phyloP scores from a whole-genome alignment of 2,329 filamentous ascomycete genomes.

The Nemania diffusa region DNA sequence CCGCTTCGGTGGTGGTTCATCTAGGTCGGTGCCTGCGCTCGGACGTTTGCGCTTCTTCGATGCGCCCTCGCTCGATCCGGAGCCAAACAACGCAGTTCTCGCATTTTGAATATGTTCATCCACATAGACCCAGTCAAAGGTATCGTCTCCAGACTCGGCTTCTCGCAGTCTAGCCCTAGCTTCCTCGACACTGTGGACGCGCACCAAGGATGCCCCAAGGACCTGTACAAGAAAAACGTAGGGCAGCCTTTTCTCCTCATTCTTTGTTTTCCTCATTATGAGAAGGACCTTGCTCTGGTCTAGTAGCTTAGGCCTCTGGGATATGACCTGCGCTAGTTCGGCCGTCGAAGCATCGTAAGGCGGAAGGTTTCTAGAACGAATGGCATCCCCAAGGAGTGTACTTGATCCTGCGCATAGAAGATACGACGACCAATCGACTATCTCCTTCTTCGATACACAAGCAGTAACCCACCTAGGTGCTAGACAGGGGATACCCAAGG shows the following conservation, averaged over 20 bases:
- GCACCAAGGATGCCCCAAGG: slow-evolving; percentile 76
- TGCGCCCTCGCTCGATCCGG: slow-evolving; percentile 50
- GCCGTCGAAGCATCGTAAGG: slow-evolving; percentile 69
- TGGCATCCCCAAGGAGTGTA: slow-evolving; percentile 76
- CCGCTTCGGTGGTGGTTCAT: slow-evolving; percentile 56
- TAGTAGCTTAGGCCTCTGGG: slow-evolving; percentile 70
- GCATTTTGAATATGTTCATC: slow-evolving; percentile 69
- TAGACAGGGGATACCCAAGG: slow-evolving; percentile 87
- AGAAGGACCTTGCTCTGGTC: slow-evolving; percentile 74
- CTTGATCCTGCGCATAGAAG: slow-evolving; percentile 88
- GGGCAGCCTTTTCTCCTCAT: slow-evolving; percentile 71
- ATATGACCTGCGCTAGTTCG: slow-evolving; percentile 66
- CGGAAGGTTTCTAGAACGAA: slow-evolving; percentile 76
- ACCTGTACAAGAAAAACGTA: slow-evolving; percentile 85
- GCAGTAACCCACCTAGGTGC: slow-evolving; percentile 82
- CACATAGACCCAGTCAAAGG: slow-evolving; percentile 83
- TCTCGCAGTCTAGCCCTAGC: slow-evolving; percentile 69
- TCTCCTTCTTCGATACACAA: slow-evolving; percentile 68
- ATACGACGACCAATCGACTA: slow-evolving; percentile 83
- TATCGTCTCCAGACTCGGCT: slow-evolving; percentile 56
- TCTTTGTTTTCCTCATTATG: slow-evolving; percentile 72
- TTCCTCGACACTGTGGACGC: slow-evolving; percentile 72
- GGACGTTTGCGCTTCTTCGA: slow-evolving; percentile 57
- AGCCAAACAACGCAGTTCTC: slow-evolving; percentile 60
- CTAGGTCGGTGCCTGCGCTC: slow-evolving; percentile 42